These are phyloP conservation scores for Epichloe festucae DNA, from an alignment of 2,329 filamentous ascomycete species.

Conservation along the genomic window DNA sequence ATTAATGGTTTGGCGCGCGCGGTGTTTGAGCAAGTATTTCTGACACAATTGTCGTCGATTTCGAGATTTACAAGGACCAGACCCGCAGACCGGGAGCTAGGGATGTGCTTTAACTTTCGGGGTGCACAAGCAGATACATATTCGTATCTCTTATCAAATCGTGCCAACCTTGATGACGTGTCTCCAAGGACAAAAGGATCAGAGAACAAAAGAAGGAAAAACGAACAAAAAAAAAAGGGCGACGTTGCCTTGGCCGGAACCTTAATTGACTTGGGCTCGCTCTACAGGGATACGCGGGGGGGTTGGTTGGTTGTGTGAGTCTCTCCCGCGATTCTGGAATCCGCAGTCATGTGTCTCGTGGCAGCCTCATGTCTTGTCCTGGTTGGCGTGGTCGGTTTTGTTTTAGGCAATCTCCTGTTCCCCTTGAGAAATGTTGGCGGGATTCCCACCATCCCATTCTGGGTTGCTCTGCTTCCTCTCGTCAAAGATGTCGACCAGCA, in stretches of 20 bases:
- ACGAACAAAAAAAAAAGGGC: too few species aligned
- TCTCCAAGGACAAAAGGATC: background rate
- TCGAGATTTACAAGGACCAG: too few species aligned
- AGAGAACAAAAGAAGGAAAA: background rate
- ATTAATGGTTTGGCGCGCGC: background rate
- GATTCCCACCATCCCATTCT: constrained; percentile 31
- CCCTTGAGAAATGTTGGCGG: constrained; percentile 19
- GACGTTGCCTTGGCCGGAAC: background rate
- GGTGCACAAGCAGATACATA: background rate
- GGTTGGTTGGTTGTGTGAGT: background rate
- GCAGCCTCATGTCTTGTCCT: background rate
- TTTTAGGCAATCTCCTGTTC: constrained; percentile 7
- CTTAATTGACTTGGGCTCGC: background rate
- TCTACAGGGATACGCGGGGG: background rate
- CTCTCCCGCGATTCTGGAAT: background rate
- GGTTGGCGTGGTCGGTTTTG: background rate
- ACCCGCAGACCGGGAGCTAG: too few species aligned
- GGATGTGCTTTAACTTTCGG: background rate
- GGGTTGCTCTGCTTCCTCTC: constrained; percentile 28
- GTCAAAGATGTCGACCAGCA: constrained; percentile 29
- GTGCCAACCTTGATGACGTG: background rate
- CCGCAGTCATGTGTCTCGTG: background rate
- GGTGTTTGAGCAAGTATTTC: constrained; percentile 2
- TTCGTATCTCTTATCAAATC: background rate
- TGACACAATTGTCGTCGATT: too few species aligned